Evolutionary conservation across 164 flowering plant species (phyloP).

Genomic region (Santalum album): DNA sequence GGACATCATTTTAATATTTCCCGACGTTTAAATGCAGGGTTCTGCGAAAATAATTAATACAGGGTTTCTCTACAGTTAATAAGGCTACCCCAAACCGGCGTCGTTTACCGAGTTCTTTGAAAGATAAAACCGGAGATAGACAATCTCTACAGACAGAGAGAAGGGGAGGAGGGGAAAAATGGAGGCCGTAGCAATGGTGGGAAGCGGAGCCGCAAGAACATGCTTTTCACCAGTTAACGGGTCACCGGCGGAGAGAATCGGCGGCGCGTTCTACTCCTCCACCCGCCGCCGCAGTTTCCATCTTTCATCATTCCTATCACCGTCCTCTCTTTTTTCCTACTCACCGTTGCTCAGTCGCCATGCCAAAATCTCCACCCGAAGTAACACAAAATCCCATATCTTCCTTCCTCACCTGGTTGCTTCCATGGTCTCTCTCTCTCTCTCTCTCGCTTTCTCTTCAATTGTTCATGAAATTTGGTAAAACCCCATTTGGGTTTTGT

Average conservation of each 20-base stretch:
- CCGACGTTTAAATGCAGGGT: no score
- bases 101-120: no score
- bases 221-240: slow-evolving; percentile 10
- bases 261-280: slow-evolving; percentile 15
- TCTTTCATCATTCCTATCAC: slow-evolving; percentile 39
- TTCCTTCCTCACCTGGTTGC: slow-evolving; percentile 87
- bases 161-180: slow-evolving; percentile 13
- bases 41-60: no score
- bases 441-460: slow-evolving; percentile 4
- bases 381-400: slow-evolving; percentile 36
- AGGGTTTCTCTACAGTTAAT: no score
- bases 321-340: slow-evolving; percentile 30
- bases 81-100: no score
- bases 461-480: neutral
- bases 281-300: slow-evolving; percentile 11
- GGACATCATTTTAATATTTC: no score
- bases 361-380: slow-evolving; percentile 18
- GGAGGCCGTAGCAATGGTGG: slow-evolving; percentile 27
- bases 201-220: slow-evolving; percentile 9
- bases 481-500: slow-evolving; percentile 1
- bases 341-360: slow-evolving; percentile 12
- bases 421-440: slow-evolving; percentile 41
- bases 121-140: no score
- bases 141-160: neutral
- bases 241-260: slow-evolving; percentile 8